Base-by-base conservation (phyloP, 192 early-diverging fungal species). In the Phycomyces blakesleeanus region DNA sequence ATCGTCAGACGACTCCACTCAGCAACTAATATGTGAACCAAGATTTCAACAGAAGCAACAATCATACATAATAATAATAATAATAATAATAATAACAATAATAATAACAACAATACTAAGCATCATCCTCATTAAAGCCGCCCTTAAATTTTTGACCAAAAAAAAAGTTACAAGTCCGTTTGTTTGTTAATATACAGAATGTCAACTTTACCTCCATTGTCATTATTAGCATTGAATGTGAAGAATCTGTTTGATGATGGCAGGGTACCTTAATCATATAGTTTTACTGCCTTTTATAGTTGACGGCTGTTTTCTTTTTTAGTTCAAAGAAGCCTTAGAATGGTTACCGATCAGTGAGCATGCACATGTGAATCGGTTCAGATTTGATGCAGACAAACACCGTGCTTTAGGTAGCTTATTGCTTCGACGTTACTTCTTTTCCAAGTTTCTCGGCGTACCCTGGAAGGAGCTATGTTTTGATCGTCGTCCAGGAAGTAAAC, bases 331-430 rank as follows among this genome's bases (percentile, higher is more conserved):
- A 18, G 66, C 66, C 8, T 21, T 68, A 11, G 25, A 15, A 20
- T 52, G 59, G 20, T 16, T 68, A 22, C 66, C 66, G 22, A n/a
- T 41, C 16, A 24, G 54, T 20, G 66, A 68, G 44, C 66, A 68
- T 24, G 15, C n/a, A 3, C 16, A 12, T 2, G 50, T 68, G 11
- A 15, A 53, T 42, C 55, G 66, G 20, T 68, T 44, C 53, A 68
- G 60, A 29, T 61, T 44, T 55, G 59, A 52, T 15, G 27, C 38
- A 10, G 66, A 68, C 38, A 24, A 41, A 8, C 58, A 58, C 2
- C 21, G 52, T 11, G 66, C 66, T 2, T 49, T 68, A 20, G 51
- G 25, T 4, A 61, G 53, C 29, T 18, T 34, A 10, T 51, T 68
- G 18, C 39, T 68, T 21, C 49, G 66, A 22, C 38, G 66, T 10